Conservation (phyloP, 2,329 filamentous ascomycete genomes). For the Herpotrichia juniperi region DNA sequence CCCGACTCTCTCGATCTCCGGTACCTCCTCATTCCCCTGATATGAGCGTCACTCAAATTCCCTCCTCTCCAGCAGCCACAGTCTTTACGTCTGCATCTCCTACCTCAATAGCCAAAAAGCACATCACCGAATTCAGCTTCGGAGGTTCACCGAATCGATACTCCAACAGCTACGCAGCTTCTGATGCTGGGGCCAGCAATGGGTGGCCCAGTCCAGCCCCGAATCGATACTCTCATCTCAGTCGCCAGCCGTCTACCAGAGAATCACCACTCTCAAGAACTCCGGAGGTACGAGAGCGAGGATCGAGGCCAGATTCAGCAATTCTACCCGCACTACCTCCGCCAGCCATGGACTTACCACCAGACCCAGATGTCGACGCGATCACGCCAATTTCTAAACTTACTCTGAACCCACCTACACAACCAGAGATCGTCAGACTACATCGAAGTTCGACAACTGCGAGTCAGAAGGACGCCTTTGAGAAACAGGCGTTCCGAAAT, state of each 20-base stretch:
- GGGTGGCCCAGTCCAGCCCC: conserved; percentile 16
- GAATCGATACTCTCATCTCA: conserved; percentile 5
- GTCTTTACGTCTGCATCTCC: conserved; percentile 17
- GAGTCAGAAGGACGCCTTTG: conserved; percentile 45
- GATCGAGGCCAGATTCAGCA: conserved; percentile 15
- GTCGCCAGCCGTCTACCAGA: conserved; percentile 13
- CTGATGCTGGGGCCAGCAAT: conserved; percentile 59
- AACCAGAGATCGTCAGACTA: conserved; percentile 26
- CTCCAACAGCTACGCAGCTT: conserved; percentile 89
- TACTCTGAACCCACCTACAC: conserved; percentile 23
- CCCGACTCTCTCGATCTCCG: conserved; percentile 1
- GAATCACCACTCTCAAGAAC: conserved; percentile 17
- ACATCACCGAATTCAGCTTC: conserved; percentile 34
- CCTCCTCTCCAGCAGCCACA: conserved; percentile 13
- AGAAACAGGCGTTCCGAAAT: conserved; percentile 51
- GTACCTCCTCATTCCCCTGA: conserved; percentile 9
- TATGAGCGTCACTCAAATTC: conserved; percentile 5
- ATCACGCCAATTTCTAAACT: conserved; percentile 21
- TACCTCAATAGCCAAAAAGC: conserved; percentile 12
- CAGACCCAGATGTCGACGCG: conserved; percentile 17
- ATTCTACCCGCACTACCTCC: conserved; percentile 28
- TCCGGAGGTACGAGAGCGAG: conserved; percentile 21
- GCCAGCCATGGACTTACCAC: conserved; percentile 26
- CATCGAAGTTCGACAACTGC: conserved; percentile 40
- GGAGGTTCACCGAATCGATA: conserved; percentile 83